A percentile compares a stretch with the other conserved stretches of the same genome.
phyloP scores from a whole-genome alignment of 768 basidiomycete species.

The Trametopsis cervina region DNA sequence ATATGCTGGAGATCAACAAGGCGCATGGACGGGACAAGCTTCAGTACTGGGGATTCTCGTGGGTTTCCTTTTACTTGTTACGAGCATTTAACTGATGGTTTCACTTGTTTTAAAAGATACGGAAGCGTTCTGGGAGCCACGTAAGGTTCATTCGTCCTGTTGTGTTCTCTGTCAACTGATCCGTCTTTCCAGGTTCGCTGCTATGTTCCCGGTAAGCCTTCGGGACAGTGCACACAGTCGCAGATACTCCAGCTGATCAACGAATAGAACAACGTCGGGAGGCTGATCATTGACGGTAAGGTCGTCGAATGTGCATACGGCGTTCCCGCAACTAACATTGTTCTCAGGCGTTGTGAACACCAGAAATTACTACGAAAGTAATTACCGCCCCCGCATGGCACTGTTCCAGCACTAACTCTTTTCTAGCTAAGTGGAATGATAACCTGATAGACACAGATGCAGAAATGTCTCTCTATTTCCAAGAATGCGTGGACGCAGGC shows the following conservation, averaged over 20 bases:
- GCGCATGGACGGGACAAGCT: conserved; percentile 25
- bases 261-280: conserved; percentile 22
- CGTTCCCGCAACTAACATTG: not conserved
- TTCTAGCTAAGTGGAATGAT: conserved; percentile 11
- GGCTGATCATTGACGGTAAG: conserved; percentile 25
- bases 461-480: conserved; percentile 15
- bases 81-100: not conserved
- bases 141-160: conserved; percentile 2
- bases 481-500: conserved; percentile 16
- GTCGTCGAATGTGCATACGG: not conserved
- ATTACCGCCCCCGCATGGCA: not conserved
- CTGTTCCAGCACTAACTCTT: not conserved
- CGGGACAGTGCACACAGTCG: too few species aligned
- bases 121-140: conserved; percentile 15
- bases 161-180: too few species aligned
- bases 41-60: conserved; percentile 26
- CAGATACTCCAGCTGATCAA: too few species aligned
- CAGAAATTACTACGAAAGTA: conserved; percentile 17
- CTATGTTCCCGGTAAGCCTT: conserved; percentile 25
- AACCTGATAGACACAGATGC: conserved; percentile 9
- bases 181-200: conserved; percentile 19
- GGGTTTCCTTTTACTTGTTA: not conserved
- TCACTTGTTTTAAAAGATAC: conserved; percentile 10
- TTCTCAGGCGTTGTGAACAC: conserved; percentile 22
- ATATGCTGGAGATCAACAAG: conserved; percentile 24